Evolutionary conservation across 768 basidiomycete genomes (phyloP), one percentile per base, ranked within the genome.

Genomic region (Nidularia pulvinata): DNA sequence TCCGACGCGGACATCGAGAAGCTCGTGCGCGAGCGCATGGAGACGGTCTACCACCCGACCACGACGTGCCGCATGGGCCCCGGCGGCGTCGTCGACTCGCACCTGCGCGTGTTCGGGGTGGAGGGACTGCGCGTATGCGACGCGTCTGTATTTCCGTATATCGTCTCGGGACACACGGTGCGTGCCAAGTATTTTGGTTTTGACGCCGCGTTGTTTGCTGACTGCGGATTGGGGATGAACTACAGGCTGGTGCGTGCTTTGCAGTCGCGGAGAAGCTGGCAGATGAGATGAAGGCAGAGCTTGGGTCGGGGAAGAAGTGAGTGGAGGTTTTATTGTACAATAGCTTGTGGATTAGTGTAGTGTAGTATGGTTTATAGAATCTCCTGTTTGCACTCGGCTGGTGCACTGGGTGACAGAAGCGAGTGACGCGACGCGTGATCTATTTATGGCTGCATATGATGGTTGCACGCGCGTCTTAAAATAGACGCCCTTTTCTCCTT

Each of bases 11-110:
- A 79, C 50, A 50, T 81, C 3, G 70, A 67, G 39, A 68, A 74
- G 13, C 33, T 78, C 16, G 66, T 82, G n/a, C 63, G 67, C 36
- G 67, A 72, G 13, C 72, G 76, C 22, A 61, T 75, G 1, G 73
- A 76, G 56, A 81, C 79, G n/a, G 61, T 79, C 25, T 82, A 79
- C 58, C 80, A 80, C 56, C 79, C 78, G 1, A 64, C 72, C 1
- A 65, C 74, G 25, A 77, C 77, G 10, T 80, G 78, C 54, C 67
- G 74, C 25, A 81, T 82, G 79, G 74, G 72, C 2, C 74, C 75
- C 6, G 69, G 65, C 16, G 77, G 77, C 6, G 73, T 77, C 3
- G 73, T 76, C 14, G 73, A 76, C 55, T 54, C 63, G 9, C 58
- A 67, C 30, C 61, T 77, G 53, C 64, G 64, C 52, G 75, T 78